A percentile compares a stretch with the other conserved stretches of the same genome.
Evolutionary conservation across 257 asterid species (phyloP).

Genomic region (Dorcoceras hygrometricum): DNA sequence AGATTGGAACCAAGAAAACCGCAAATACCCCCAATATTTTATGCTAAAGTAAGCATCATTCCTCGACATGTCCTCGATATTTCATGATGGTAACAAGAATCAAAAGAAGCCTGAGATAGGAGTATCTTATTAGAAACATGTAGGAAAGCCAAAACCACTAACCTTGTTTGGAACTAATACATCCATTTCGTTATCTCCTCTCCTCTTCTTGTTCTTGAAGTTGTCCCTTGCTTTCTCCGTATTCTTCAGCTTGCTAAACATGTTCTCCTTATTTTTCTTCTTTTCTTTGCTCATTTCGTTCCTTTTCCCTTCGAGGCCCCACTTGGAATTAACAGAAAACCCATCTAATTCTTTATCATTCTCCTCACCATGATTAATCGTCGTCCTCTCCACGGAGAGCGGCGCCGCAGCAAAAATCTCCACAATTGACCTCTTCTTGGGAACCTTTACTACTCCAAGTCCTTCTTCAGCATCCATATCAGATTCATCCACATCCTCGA

Average conservation of each 20-base stretch:
- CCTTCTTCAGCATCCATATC: conserved; percentile 27
- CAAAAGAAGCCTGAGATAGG: conserved; percentile 3
- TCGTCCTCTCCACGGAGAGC: conserved; percentile 37
- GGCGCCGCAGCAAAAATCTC: conserved; percentile 72
- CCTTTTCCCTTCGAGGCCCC: conserved; percentile 33
- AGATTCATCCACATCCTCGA: conserved; percentile 25
- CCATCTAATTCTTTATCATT: conserved; percentile 18
- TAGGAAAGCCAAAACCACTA: conserved; percentile 20
- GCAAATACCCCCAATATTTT: conserved; percentile 39
- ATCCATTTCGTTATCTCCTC: conserved; percentile 19
- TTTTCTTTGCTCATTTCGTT: conserved; percentile 24
- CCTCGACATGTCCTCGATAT: conserved; percentile 24
- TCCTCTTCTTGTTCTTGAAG: conserved; percentile 31
- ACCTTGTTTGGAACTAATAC: conserved; percentile 45
- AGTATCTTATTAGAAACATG: neutral
- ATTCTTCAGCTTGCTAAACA: conserved; percentile 32
- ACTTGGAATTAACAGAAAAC: conserved; percentile 20
- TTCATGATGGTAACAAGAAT: conserved; percentile 16
- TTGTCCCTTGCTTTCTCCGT: conserved; percentile 35
- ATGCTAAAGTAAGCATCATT: conserved; percentile 36
- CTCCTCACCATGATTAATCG: conserved; percentile 23
- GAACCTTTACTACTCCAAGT: conserved; percentile 30
- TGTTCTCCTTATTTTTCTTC: conserved; percentile 19
- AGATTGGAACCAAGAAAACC: conserved; percentile 21
- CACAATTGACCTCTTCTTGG: conserved; percentile 69